Base-by-base conservation (phyloP, 805 yeast genomes). In the Hanseniaspora osmophila region DNA sequence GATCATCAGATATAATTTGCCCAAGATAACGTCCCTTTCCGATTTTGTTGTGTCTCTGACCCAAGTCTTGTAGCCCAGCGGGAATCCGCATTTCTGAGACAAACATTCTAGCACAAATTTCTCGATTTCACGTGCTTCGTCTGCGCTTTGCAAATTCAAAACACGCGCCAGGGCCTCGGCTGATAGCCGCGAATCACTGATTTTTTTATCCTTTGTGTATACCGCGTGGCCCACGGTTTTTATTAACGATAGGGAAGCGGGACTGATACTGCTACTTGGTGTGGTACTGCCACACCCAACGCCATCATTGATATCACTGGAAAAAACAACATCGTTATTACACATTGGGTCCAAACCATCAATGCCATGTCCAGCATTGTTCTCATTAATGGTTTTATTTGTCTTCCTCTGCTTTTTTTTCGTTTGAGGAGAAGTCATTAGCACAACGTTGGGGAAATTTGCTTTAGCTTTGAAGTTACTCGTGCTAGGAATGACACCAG, bases 31-130 rank as follows among this genome's bases (percentile, higher is more conserved):
- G 10, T 59, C 59, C 38, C 95, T 68, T 49, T 73, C 72, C 4
- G 60, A 63, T 44, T 68, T 71, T 1, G 73, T 68, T 0, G 92
- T 82, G 55, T 82, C 95, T 50, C 94, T 69, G 39, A 84, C 78
- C 95, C 95, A 86, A 0, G 94, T 83, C 54, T 75, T 75, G 50
- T 76, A 73, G 5, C 95, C 95, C 29, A 86, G 59, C 29, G 80
- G 77, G 61, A 84, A 85, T 4, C 81, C 78, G 44, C 84, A 69
- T 16, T 73, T 76, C 38, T 70, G 66, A 39, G 69, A 71, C 49
- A 80, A 71, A 37, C 78, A 68, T 40, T 68, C 64, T 32, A 80
- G 54, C 15, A 80, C 68, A 40, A 67, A 67, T 33, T 67, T 62
- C 53, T 80, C 86, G 16, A 81, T 60, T 42, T 65, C 67, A 22